A percentile compares a stretch with the other conserved stretches of the same genome.
Conservation (phyloP, 2,329 filamentous ascomycete genomes). For the Beauveria sp. region DNA sequence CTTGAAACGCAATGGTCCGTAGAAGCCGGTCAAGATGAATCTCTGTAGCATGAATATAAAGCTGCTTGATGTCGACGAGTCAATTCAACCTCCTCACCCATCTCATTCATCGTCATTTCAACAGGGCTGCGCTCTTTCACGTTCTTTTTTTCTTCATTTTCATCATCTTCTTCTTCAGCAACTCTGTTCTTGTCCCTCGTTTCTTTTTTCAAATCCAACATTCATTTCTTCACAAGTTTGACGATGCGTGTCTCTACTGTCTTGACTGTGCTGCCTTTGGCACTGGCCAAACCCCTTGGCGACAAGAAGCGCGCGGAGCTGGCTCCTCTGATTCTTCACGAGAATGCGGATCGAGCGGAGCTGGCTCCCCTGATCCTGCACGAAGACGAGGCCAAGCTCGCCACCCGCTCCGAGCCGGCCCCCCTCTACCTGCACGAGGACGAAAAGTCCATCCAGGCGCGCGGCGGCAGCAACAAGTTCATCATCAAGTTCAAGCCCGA, state of each 20-base stretch:
- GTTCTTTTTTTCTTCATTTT: not conserved
- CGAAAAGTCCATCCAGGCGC: not conserved
- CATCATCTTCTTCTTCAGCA: not conserved
- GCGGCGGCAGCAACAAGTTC: conserved; percentile 2
- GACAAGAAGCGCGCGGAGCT: not conserved
- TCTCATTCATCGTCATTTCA: not conserved
- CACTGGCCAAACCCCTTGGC: not conserved
- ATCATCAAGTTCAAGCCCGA: conserved; percentile 11
- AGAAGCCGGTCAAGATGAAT: not conserved
- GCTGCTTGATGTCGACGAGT: not conserved
- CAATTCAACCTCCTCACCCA: not conserved
- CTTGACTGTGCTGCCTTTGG: not conserved
- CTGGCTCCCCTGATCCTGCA: not conserved
- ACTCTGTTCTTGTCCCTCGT: not conserved
- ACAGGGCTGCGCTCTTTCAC: too few relatives aligned
- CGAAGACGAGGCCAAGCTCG: not conserved
- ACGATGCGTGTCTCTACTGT: conserved; percentile 1
- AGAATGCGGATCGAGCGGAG: not conserved
- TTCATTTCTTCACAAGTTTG: not conserved
- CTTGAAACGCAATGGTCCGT: too few relatives aligned
- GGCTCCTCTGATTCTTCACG: not conserved
- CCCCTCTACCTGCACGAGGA: conserved; percentile 1
- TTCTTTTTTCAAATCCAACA: too few relatives aligned
- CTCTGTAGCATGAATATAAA: not conserved
- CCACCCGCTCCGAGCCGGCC: not conserved